phyloP scores from a whole-genome alignment of 228 moss, liverwort and hornwort genomes.

The Sphagnum magellanicum region DNA sequence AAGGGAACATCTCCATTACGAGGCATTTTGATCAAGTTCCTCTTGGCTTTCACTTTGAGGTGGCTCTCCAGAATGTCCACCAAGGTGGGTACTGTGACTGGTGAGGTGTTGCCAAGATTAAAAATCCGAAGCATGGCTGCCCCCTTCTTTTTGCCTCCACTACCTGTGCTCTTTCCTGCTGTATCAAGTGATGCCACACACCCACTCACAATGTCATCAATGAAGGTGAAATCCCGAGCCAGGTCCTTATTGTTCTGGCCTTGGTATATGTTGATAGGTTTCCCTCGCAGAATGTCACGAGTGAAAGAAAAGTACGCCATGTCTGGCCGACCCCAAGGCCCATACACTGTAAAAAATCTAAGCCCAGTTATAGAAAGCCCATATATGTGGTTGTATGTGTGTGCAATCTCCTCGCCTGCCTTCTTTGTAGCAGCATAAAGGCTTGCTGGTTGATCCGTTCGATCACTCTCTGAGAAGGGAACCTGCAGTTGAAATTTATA shows the following conservation, averaged over 20 bases:
- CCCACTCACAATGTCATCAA: slow-evolving; percentile 74
- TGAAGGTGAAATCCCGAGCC: slow-evolving; percentile 69
- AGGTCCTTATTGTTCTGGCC: slow-evolving; percentile 47
- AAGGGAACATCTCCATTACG: slow-evolving; percentile 70
- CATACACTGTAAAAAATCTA: slow-evolving; percentile 70
- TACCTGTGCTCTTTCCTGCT: slow-evolving; percentile 64
- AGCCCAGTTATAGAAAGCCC: slow-evolving; percentile 66
- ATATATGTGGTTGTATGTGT: slow-evolving; percentile 67
- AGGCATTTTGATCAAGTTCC: slow-evolving; percentile 62
- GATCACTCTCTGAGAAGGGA: slow-evolving; percentile 59
- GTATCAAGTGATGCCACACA: slow-evolving; percentile 57
- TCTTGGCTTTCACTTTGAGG: slow-evolving; percentile 48
- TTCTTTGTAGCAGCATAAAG: slow-evolving; percentile 74
- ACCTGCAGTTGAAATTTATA: slow-evolving; percentile 12
- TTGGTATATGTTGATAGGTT: slow-evolving; percentile 57
- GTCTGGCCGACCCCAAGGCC: slow-evolving; percentile 72
- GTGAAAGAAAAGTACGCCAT: slow-evolving; percentile 81
- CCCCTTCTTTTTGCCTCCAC: slow-evolving; percentile 68
- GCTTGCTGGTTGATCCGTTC: slow-evolving; percentile 74
- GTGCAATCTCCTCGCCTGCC: slow-evolving; percentile 69
- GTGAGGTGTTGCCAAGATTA: slow-evolving; percentile 62
- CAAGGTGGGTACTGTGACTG: slow-evolving; percentile 58
- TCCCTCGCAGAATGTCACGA: slow-evolving; percentile 56
- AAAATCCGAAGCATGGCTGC: slow-evolving; percentile 55
- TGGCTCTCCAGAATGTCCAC: slow-evolving; percentile 61